Base-by-base conservation (phyloP, 2,329 filamentous ascomycete species). In the Fonsecaea pedrosoi region DNA sequence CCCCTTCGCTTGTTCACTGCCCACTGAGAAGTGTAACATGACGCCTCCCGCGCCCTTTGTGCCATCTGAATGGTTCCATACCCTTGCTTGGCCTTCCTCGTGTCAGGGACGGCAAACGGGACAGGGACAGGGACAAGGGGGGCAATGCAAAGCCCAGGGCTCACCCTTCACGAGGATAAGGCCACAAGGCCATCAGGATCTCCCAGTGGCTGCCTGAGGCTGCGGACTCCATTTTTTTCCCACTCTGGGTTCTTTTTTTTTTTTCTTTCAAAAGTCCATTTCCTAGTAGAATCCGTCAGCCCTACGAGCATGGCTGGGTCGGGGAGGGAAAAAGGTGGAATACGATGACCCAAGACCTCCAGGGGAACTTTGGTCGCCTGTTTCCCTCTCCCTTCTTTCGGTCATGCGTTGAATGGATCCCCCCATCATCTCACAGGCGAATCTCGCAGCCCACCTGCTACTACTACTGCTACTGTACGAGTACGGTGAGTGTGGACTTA, bases 11-110 rank as follows among this genome's bases (percentile, higher is more conserved):
- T 50, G 7, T 50, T 62, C 67, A 67, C 64, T 65, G 67, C 64
- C 67, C 67, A 67, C 56, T 69, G 35, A 57, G 15, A 54, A 55
- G 13, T 67, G 61, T 59, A 62, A 65, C 57, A 57, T 60, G 57
- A 69, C 67, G 60, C 56, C 66, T 65, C 62, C 54, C 21, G 37
- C 18, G 13, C 45, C 45, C 4, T 25, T 18, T 54, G n/a, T 42
- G n/a, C 45, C 9, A 25, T 54, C 48, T 54, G 45, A 61, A 54
- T 61, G 59, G 59, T 32, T 42, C 32, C 3, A 15, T 3, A n/a
- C 48, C 64, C 56, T 21, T 42, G 57, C 58, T 25, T 35, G 35
- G 54, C 18, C 18, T 53, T 25, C 50, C n/a, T 62, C 30, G 58
- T 57, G 53, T 58, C 13, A 37, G 30, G 9, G 40, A 40, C 38